A percentile compares a stretch with the other conserved stretches of the same genome.
Evolutionary conservation across 768 basidiomycete species (phyloP).

Genomic region (Kwoniella mangroviensis): DNA sequence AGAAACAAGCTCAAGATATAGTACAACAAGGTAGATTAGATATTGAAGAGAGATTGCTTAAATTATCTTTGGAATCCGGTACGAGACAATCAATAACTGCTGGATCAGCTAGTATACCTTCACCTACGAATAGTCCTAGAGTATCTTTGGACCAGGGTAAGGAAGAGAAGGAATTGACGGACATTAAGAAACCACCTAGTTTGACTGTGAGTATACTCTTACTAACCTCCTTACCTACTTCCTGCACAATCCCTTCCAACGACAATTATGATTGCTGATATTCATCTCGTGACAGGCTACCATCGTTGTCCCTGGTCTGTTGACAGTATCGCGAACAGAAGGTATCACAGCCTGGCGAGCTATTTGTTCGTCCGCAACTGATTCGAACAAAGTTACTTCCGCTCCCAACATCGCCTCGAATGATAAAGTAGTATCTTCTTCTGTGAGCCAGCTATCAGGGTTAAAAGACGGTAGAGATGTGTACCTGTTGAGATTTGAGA

Average conservation of each 20-base stretch:
- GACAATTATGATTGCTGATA: too few relatives aligned
- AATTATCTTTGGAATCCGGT: constrained; percentile 34
- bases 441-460: neutral
- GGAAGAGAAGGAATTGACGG: constrained; percentile 37
- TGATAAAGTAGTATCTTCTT: neutral
- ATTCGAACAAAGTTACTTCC: constrained; percentile 5
- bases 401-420: constrained; percentile 7
- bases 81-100: constrained; percentile 15
- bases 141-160: constrained; percentile 33
- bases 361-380: constrained; percentile 35
- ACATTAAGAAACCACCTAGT: constrained; percentile 47
- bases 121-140: constrained; percentile 23
- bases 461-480: constrained; percentile 58
- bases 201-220: constrained; percentile 41
- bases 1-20: constrained; percentile 17
- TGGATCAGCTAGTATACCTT: neutral
- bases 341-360: constrained; percentile 56
- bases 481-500: constrained; percentile 58
- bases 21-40: constrained; percentile 37
- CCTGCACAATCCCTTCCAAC: too few relatives aligned
- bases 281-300: too few relatives aligned
- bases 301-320: constrained; percentile 60
- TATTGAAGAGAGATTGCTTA: constrained; percentile 40
- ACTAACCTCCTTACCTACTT: neutral
- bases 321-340: constrained; percentile 58